Base-by-base conservation (phyloP, 2,329 filamentous ascomycete species). In the Diaporthe destruens region DNA sequence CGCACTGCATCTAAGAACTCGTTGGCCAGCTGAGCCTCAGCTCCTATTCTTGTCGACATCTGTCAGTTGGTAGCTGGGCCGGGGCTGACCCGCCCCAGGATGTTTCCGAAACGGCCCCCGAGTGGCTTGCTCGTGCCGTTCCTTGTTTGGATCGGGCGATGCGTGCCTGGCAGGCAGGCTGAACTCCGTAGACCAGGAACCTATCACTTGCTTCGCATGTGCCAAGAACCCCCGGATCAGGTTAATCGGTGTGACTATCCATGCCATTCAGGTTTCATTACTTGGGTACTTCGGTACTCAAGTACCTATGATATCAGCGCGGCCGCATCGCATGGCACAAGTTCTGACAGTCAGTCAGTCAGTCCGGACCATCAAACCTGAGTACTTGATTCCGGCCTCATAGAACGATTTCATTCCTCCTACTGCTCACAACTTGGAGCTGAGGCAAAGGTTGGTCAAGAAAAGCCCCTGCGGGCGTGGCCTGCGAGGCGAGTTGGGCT, bases 291-390 rank as follows among this genome's bases (percentile, higher is more conserved):
- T n/a, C n/a, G n/a, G n/a, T n/a, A n/a, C n/a, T n/a, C n/a, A n/a
- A n/a, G n/a, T 29, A 29, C 29, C 29, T 36, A 51, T 66, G 61
- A 66, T 66, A 66, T 66, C 61, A 66, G 61, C 47, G 32, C 61
- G 20, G 61, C 32, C 32, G 8, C 3, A 3, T 32, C 32, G 8
- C 3, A 3, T 53, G 20, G 16, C 2, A 25, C 47, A 18, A 18
- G 34, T 20, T 7, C 14, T 12, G 18, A 9, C 16, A 36, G 51
- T 42, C 59, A 9, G 29, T 29, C 16, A 36, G 51, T 42, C 59
- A 9, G 29, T 29, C 20, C 12, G 18, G 16, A 7, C 7, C 25
- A 65, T 42, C 61, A 18, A 49, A 25, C 32, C n/a, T n/a, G n/a
- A n/a, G n/a, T n/a, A n/a, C n/a, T n/a, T n/a, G n/a, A n/a, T n/a